phyloP scores from a whole-genome alignment of 2,329 filamentous ascomycete genomes.

The Chaetomium globosum region DNA sequence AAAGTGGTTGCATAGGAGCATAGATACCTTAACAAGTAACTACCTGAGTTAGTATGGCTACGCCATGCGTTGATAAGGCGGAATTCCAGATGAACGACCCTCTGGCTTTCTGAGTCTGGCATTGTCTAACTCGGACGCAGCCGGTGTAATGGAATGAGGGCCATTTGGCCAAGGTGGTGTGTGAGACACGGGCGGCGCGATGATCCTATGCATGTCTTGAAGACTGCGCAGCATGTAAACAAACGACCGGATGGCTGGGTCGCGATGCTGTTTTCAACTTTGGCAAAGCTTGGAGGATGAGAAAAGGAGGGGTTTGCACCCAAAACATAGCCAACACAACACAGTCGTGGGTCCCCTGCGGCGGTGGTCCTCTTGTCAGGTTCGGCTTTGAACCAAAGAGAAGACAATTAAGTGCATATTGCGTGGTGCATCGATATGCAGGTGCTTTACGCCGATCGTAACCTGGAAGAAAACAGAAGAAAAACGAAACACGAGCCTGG shows the following conservation, averaged over 20 bases:
- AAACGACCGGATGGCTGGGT: neutral
- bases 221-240: neutral
- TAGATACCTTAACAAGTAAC: too few relatives aligned
- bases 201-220: slow-evolving; percentile 6
- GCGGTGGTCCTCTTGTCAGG: neutral
- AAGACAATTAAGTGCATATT: neutral
- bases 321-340: slow-evolving; percentile 10
- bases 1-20: slow-evolving; percentile 20
- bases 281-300: neutral
- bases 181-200: slow-evolving; percentile 13
- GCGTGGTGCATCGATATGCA: neutral
- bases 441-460: slow-evolving; percentile 6
- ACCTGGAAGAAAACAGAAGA: neutral
- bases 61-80: slow-evolving; percentile 24
- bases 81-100: neutral
- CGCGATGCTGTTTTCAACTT: neutral
- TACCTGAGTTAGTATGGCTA: neutral
- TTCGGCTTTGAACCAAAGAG: neutral
- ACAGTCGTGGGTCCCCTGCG: slow-evolving; percentile 12
- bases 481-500: neutral
- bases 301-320: slow-evolving; percentile 2
- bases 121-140: neutral
- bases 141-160: neutral
- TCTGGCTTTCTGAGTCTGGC: neutral
- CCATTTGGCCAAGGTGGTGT: neutral